These are phyloP conservation scores for Meredithiella fracta DNA, from an alignment of 2,329 filamentous ascomycete genomes.

Conservation along the genomic window DNA sequence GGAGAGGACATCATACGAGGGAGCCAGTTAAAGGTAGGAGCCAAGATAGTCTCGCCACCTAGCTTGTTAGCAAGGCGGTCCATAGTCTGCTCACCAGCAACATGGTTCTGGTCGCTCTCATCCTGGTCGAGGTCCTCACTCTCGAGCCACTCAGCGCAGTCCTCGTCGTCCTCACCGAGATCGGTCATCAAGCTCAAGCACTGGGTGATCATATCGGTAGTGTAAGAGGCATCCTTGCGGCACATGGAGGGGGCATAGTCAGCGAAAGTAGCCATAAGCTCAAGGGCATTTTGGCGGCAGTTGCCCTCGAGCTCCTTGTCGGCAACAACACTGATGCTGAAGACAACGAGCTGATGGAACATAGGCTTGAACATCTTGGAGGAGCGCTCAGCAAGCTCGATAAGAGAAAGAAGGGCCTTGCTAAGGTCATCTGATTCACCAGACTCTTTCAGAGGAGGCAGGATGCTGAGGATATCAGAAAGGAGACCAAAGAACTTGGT, in stretches of 20 bases:
- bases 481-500: constrained; percentile 75
- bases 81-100: constrained; percentile 97
- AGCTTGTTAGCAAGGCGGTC: constrained; percentile 94
- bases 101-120: constrained; percentile 92
- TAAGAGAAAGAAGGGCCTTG: constrained; percentile 75
- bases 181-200: constrained; percentile 97
- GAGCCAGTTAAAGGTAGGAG: constrained; percentile 90
- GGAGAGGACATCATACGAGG: constrained; percentile 94
- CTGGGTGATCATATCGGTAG: constrained; percentile 93
- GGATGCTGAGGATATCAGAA: constrained; percentile 81
- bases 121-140: constrained; percentile 91
- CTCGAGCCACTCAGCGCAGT: constrained; percentile 82
- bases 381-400: constrained; percentile 84
- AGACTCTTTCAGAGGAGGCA: constrained; percentile 83
- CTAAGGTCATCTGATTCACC: constrained; percentile 82
- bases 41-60: constrained; percentile 79
- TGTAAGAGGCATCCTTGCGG: constrained; percentile 82
- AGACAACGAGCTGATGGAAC: constrained; percentile 86
- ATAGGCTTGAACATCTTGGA: constrained; percentile 94
- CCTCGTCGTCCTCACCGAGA: constrained; percentile 83
- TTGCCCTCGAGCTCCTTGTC: constrained; percentile 88
- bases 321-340: constrained; percentile 83
- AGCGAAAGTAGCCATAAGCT: constrained; percentile 95
- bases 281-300: constrained; percentile 83
- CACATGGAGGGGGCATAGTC: constrained; percentile 91